A percentile compares a stretch with the other conserved stretches of the same genome.
These are phyloP conservation scores for Lepidium sativum DNA, from an alignment of 345 rosid species.

Conservation along the genomic window DNA sequence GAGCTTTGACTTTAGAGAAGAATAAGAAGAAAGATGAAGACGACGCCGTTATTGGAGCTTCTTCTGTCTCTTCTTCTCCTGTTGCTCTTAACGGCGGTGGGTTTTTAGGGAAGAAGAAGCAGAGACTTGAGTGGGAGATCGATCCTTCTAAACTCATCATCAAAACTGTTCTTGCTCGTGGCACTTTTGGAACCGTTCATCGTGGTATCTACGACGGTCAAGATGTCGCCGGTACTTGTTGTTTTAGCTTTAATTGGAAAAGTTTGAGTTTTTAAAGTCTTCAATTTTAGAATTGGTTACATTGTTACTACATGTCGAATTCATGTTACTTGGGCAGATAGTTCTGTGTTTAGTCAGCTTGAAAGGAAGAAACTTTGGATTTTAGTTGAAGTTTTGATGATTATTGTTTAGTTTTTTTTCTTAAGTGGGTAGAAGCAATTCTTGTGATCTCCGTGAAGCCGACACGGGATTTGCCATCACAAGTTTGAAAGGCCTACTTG, in stretches of 20 bases:
- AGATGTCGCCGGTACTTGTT: conserved; percentile 78
- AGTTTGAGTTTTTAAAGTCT: background rate
- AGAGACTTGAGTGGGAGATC: conserved; percentile 91
- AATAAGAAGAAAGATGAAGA: conserved; percentile 38
- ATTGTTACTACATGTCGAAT: background rate
- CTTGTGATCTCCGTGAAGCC: conserved; percentile 50
- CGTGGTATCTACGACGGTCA: conserved; percentile 83
- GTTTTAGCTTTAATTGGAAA: background rate
- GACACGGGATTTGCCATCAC: conserved; percentile 40
- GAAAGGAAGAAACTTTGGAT: background rate
- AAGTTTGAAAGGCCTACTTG: conserved; percentile 32
- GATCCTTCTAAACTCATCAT: conserved; percentile 80
- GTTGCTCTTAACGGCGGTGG: conserved; percentile 17
- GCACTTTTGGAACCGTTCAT: conserved; percentile 96
- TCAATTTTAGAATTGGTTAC: background rate
- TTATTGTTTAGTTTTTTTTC: conserved; percentile 4
- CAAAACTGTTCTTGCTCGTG: conserved; percentile 89
- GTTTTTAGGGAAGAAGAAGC: conserved; percentile 16
- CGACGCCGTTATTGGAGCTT: conserved; percentile 1
- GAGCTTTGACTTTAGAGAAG: conserved; percentile 62
- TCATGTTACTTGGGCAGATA: background rate
- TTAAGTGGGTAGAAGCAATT: conserved; percentile 25
- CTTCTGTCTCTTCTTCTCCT: conserved; percentile 11
- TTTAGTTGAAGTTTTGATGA: background rate
- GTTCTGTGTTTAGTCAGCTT: conserved; percentile 9